A percentile compares a stretch with the other conserved stretches of the same genome.
Conservation (phyloP, 2,329 filamentous ascomycete genomes). For the Epichloe amarillans region DNA sequence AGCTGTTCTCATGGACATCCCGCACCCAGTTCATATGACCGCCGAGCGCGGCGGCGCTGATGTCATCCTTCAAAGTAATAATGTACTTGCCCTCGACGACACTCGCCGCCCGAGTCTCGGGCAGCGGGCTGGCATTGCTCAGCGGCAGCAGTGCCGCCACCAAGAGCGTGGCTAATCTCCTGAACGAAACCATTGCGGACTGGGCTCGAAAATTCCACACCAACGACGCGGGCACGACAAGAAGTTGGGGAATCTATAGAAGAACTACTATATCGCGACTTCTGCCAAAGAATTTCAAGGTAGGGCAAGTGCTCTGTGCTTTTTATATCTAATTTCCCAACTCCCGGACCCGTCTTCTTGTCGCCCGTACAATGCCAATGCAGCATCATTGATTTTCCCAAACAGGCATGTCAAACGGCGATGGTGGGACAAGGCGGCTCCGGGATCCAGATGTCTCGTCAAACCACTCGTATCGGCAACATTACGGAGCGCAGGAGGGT, state of each 20-base stretch:
- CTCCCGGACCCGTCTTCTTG: too few species aligned
- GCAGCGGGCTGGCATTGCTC: background rate
- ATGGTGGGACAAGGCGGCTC: background rate
- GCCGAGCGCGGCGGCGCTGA: slow-evolving; percentile 18
- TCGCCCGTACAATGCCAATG: background rate
- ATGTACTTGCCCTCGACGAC: slow-evolving; percentile 29
- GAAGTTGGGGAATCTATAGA: background rate
- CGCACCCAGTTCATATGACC: slow-evolving; percentile 21
- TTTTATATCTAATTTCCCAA: background rate
- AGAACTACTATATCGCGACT: too few species aligned
- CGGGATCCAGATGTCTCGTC: background rate
- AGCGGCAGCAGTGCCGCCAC: background rate
- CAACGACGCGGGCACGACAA: background rate
- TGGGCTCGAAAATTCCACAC: too few species aligned
- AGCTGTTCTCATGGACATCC: slow-evolving; percentile 18
- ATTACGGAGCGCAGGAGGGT: background rate
- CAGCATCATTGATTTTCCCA: background rate
- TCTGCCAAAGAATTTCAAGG: too few species aligned
- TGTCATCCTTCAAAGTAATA: slow-evolving; percentile 28
- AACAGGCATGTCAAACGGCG: background rate
- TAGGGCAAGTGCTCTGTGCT: too few species aligned
- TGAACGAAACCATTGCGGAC: background rate
- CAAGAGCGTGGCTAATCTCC: background rate
- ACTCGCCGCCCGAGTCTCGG: background rate
- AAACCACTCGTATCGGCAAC: background rate